Evolutionary conservation across 805 yeast species (phyloP), one percentile per base, ranked within the genome.

Genomic region (Lipomyces oligophaga): DNA sequence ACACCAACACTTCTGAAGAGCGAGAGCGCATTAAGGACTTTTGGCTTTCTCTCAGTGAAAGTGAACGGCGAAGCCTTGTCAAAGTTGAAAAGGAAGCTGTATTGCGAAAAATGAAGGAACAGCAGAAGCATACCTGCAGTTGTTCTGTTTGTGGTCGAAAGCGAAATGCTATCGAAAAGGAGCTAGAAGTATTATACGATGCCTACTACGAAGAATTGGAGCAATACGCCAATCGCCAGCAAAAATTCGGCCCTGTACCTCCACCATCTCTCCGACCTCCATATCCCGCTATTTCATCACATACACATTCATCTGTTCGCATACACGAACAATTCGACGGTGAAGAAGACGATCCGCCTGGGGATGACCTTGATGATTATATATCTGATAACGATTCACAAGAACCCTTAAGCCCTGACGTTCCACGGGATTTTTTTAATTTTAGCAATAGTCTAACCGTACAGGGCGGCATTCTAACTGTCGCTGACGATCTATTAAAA

Each of bases 131-230:
- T 21, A 63, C 65, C 22, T 88, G 96, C 63, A 74, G 78, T 47
- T 89, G 96, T 62, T 69, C 80, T 3, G 79, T 79, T 16, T 89
- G 96, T 67, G 90, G 89, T 1, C 75, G 85, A 37, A 81, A 83
- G 56, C 79, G 81, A 58, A 65, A 70, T 41, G 78, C 85, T 13
- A 76, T 86, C 53, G 93, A 84, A 60, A 80, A 78, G 56, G 95
- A 85, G 62, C 72, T 88, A 59, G 87, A 81, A 58, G 76, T 76
- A 45, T 75, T 85, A 5, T 86, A 84, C 61, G 82, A 82, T 52
- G 77, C 79, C 15, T 79, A 81, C 58, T 81, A 80, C 52, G 79
- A 76, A 31, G 77, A 70, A 41, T 70, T 74, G 32, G 73, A 68
- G 49, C 60, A 57, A 31, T 57, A 57, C 33, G 60, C 60, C 11